A percentile compares a stretch with the other conserved stretches of the same genome.
phyloP scores from a whole-genome alignment of 345 rosid genomes.

The Aegle marmelos region DNA sequence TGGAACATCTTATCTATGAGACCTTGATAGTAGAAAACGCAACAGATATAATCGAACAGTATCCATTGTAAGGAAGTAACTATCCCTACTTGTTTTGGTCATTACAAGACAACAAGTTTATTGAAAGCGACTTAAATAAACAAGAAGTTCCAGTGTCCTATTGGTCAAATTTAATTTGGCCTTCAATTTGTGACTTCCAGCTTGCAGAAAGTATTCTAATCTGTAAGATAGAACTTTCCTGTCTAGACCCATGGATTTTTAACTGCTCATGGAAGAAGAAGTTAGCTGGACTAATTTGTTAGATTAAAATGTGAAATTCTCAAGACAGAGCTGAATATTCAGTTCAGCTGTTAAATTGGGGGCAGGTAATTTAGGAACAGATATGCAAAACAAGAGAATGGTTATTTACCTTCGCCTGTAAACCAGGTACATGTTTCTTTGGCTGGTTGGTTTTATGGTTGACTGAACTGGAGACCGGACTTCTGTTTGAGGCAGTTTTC shows the following conservation, averaged over 20 bases:
- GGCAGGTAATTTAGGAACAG: neutral
- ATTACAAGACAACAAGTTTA: neutral
- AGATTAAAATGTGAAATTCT: neutral
- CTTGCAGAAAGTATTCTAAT: neutral
- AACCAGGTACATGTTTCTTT: neutral
- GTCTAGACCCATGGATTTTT: neutral
- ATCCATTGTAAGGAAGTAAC: neutral
- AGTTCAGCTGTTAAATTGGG: neutral
- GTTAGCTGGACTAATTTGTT: neutral
- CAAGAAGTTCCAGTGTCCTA: neutral
- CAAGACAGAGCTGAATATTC: neutral
- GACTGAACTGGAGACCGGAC: neutral
- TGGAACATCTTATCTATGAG: neutral
- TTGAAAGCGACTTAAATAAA: too few species aligned
- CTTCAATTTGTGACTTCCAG: neutral
- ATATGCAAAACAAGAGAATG: neutral
- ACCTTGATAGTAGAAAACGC: neutral
- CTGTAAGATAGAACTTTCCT: neutral
- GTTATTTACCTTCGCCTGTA: constrained; percentile 16
- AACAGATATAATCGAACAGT: neutral
- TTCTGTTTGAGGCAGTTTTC: neutral
- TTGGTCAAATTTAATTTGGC: neutral
- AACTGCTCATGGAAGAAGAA: neutral
- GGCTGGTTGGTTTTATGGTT: neutral
- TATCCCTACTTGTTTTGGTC: neutral